Evolutionary conservation across 1,139 yeast species (phyloP), one percentile per base, ranked within the genome.

Genomic region (Pneumocystis carinii): DNA sequence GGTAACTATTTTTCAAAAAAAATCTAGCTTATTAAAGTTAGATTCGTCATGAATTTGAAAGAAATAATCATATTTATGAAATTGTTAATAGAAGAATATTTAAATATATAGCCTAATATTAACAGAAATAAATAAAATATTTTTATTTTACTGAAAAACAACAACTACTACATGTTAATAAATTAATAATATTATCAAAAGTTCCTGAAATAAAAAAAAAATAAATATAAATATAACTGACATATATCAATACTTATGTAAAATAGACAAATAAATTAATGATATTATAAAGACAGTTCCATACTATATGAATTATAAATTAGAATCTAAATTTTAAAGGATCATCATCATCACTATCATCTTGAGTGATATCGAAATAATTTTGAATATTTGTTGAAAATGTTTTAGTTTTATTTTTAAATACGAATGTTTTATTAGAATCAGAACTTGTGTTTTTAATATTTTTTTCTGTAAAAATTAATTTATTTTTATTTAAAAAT

Each of bases 341-440:
- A 48, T 62, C 63, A 29, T 62, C 35, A 32, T 32, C 63, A 29
- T 62, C 63, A 24, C 61, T 62, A 17, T 62, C 61, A 39, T 48
- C n/a, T 12, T 48, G 32, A 48, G 10, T 48, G 5, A 48, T 48
- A 12, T 48, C 55, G n/a, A 24, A 48, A 24, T 48, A 48, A 48
- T 24, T 48, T 48, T 48, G 32, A 48, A 24, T 24, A 48, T 48
- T 48, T 24, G 24, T 48, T 48, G 55, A 48, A 24, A 48, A 48
- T 24, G 14, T 6, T 48, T 48, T 48, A 24, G 27, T 24, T 24
- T 48, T 24, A 48, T 48, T 17, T 41, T 17, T 48, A 24, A 10
- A 7, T 48, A 48, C 14, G 14, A 8, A 27, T 10, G 24, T 48
- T 24, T 17, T 3, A 24, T 10, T n/a, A 48, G 27, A 24, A 24